Evolutionary conservation across 495 filamentous ascomycete genomes (phyloP).

Genomic region (Thermochaetoides thermophila): DNA sequence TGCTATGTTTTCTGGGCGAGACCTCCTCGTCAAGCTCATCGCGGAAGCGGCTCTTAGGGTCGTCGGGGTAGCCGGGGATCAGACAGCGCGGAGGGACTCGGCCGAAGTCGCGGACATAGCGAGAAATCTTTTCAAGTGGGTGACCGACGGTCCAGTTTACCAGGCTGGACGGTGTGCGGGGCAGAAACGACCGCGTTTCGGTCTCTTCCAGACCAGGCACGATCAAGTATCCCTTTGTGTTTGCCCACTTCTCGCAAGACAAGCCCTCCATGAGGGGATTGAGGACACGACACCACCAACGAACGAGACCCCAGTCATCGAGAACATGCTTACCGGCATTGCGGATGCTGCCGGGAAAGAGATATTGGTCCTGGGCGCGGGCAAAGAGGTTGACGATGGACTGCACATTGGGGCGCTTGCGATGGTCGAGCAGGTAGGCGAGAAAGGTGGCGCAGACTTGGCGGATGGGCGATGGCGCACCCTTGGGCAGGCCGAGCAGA

Average conservation of each 20-base stretch:
- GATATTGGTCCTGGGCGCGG: slow-evolving; percentile 79
- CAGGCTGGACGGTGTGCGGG: slow-evolving; percentile 26
- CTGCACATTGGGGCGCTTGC: slow-evolving; percentile 50
- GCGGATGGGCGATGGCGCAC: slow-evolving; percentile 56
- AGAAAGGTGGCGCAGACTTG: slow-evolving; percentile 63
- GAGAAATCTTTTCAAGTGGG: slow-evolving; percentile 46
- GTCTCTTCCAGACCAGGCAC: slow-evolving; percentile 71
- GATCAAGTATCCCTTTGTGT: slow-evolving; percentile 58
- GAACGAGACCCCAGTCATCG: slow-evolving; percentile 74
- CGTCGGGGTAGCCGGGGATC: slow-evolving; percentile 85
- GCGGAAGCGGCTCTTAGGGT: slow-evolving; percentile 86
- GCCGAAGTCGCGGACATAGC: slow-evolving; percentile 42
- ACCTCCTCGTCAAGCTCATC: slow-evolving; percentile 67
- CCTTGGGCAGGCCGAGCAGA: slow-evolving; percentile 42
- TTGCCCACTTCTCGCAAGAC: slow-evolving; percentile 17
- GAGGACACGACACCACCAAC: slow-evolving; percentile 86
- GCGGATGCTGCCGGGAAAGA: slow-evolving; percentile 82
- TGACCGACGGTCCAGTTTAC: slow-evolving; percentile 40
- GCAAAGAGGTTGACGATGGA: slow-evolving; percentile 85
- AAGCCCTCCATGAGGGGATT: slow-evolving; percentile 52
- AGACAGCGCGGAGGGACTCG: slow-evolving; percentile 65
- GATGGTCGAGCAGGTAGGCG: slow-evolving; percentile 50
- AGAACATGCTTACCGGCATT: slow-evolving; percentile 84
- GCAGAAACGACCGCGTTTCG: slow-evolving; percentile 52
- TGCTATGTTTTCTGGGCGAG: slow-evolving; percentile 25